Base-by-base conservation (phyloP, 345 rosid species). In the Aegle marmelos region DNA sequence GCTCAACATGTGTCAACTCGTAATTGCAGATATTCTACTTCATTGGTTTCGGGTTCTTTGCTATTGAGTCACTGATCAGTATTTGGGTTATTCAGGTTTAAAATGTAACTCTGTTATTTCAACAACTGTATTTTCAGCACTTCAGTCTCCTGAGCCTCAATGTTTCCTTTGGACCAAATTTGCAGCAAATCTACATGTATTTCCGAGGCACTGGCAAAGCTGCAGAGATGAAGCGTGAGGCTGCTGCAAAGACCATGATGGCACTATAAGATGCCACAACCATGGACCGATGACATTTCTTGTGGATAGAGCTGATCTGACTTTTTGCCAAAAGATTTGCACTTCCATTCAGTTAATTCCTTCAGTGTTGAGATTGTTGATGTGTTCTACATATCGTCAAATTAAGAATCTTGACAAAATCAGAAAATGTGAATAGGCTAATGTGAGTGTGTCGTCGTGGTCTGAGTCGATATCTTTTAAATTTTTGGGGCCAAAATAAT, bases 11-110 rank as follows among this genome's bases (percentile, higher is more conserved):
- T 16, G 7, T 56, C 65, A 27, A 25, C 41, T 65, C 72, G 11
- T 34, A 72, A 72, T 62, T 87, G 87, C 97, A 96, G 98, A 85
- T 87, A 80, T 91, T 94, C 81, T 97, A 94, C 91, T 85, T 94
- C 27, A 79, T 97, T 48, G 99, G 99, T 79, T 94, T 93, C 75
- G 98, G 84, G 31, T 80, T 82, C 65, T 94, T 97, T 83, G 82
- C 90, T 31, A 19, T 91, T 36, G 98, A 97, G 85, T 91, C 98
- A 27, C 76, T 97, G 34, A 86, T 94, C 84, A 97, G 99, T 84
- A 82, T 97, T 73, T 97, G 99, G 99, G 98, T 97, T 88, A 88
- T 94, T 80, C 98, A 94, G 99, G 99, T 96, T 76, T 72, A 41
- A 68, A 4, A 79, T 78, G 68, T 36, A 82, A 77, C 39, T 61